phyloP scores from a whole-genome alignment of 345 rosid species.

The Syzygium oleosum region DNA sequence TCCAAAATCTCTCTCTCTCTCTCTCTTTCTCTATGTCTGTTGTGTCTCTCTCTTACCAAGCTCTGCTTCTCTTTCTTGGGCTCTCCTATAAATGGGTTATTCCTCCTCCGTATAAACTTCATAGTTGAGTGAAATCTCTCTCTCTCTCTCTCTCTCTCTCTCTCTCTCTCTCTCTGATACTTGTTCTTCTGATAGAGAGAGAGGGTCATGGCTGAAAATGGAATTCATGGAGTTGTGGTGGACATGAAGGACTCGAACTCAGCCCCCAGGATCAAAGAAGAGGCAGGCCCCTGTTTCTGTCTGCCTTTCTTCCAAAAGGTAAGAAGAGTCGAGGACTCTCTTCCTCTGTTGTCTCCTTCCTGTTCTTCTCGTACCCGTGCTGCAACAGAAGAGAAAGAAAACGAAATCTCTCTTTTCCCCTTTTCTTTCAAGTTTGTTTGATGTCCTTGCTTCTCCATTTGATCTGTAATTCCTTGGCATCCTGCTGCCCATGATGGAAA shows the following conservation, averaged over 20 bases:
- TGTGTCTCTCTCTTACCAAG: not conserved
- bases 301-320: conserved; percentile 84
- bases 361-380: not conserved
- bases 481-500: not conserved
- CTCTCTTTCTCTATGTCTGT: not conserved
- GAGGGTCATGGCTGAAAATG: conserved; percentile 45
- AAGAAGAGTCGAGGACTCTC: not conserved
- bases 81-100: not conserved
- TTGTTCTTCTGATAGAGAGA: not conserved
- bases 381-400: not conserved
- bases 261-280: conserved; percentile 22
- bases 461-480: not conserved
- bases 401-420: not conserved
- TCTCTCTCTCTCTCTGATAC: not conserved
- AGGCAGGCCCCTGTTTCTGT: conserved; percentile 32
- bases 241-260: conserved; percentile 32
- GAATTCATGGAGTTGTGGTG: conserved; percentile 34
- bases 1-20: not conserved
- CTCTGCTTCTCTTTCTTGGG: not conserved
- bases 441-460: not conserved
- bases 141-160: not conserved
- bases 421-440: not conserved
- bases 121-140: not conserved
- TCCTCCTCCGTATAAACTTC: not conserved
- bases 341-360: not conserved